Conservation (phyloP, 2,329 filamentous ascomycete species). For the Colletotrichum liriopes region DNA sequence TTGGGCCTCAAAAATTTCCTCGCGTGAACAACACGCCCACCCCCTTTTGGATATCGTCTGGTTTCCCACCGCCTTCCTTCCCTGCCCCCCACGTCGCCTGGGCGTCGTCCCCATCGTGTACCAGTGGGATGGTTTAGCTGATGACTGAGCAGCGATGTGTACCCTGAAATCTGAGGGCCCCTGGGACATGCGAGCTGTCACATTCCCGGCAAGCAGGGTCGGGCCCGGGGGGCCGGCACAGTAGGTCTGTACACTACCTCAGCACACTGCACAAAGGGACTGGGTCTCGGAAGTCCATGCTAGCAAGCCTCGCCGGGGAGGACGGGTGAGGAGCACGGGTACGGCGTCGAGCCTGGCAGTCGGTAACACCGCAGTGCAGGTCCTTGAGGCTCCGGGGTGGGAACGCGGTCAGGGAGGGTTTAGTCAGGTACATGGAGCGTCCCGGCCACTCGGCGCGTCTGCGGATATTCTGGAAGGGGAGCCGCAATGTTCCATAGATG, state of each 20-base stretch:
- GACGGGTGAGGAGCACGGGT: slow-evolving; percentile 15
- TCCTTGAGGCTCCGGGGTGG: slow-evolving; percentile 7
- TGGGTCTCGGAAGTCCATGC: slow-evolving; percentile 5
- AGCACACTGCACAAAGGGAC: slow-evolving; percentile 1
- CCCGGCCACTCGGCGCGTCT: slow-evolving; percentile 33
- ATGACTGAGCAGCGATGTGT: slow-evolving; percentile 42
- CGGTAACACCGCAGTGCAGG: slow-evolving; percentile 36
- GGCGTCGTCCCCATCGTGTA: slow-evolving; percentile 22
- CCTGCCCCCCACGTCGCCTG: slow-evolving; percentile 11
- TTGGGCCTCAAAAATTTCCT: slow-evolving; percentile 25
- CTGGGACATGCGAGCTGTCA: slow-evolving; percentile 36
- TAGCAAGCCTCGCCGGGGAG: slow-evolving; percentile 34
- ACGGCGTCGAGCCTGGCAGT: slow-evolving; percentile 24
- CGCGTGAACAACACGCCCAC: slow-evolving; percentile 10
- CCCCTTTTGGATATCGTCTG: slow-evolving; percentile 1
- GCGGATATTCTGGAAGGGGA: slow-evolving; percentile 33
- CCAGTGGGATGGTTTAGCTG: slow-evolving; percentile 35
- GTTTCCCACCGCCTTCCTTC: slow-evolving; percentile 4
- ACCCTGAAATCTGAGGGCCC: slow-evolving; percentile 35
- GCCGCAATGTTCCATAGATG: slow-evolving; percentile 29
- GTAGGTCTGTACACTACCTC: neutral
- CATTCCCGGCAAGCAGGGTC: slow-evolving; percentile 35
- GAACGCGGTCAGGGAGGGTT: neutral
- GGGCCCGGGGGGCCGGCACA: slow-evolving; percentile 8
- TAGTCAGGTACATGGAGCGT: neutral